Conservation (phyloP, 1,284 basidiomycete species). For the Ustilago sp. region DNA sequence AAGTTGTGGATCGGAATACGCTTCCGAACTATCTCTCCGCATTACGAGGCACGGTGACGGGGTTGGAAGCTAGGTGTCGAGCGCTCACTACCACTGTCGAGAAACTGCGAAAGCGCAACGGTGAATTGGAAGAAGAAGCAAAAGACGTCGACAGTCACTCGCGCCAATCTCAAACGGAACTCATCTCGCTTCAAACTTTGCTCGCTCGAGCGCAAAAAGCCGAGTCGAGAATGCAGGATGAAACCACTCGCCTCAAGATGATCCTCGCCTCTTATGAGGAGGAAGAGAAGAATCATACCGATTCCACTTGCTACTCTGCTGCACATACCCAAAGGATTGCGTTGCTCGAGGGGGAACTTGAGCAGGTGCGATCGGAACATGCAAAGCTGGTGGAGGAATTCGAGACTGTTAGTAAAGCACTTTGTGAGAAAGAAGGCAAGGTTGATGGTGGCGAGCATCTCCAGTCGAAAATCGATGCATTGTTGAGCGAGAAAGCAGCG, state of each 20-base stretch:
- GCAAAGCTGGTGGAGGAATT: conserved; percentile 8
- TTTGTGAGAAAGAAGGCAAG: conserved; percentile 27
- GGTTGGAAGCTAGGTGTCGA: conserved; percentile 42
- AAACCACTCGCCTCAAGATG: conserved; percentile 47
- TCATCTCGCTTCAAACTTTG: conserved; percentile 59
- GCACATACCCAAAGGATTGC: conserved; percentile 62
- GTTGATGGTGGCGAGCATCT: conserved; percentile 14
- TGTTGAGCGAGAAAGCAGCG: conserved; percentile 23
- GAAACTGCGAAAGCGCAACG: conserved; percentile 44
- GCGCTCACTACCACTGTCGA: conserved; percentile 34
- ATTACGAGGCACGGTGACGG: conserved; percentile 52
- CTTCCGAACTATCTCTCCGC: conserved; percentile 52
- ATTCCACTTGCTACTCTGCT: conserved; percentile 50
- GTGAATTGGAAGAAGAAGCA: conserved; percentile 40
- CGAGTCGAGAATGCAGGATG: conserved; percentile 33
- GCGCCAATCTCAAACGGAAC: conserved; percentile 51
- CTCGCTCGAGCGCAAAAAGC: conserved; percentile 21
- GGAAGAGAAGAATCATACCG: conserved; percentile 55
- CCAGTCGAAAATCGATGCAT: neutral
- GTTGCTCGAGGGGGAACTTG: conserved; percentile 55
- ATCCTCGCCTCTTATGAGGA: conserved; percentile 55
- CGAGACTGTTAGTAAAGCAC: conserved; percentile 8
- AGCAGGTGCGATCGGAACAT: conserved; percentile 33
- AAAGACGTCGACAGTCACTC: conserved; percentile 53
- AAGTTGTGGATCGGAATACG: conserved; percentile 31